These are phyloP conservation scores for Aschersonia sp. DNA, from an alignment of 2,329 filamentous ascomycete species.

Conservation along the genomic window DNA sequence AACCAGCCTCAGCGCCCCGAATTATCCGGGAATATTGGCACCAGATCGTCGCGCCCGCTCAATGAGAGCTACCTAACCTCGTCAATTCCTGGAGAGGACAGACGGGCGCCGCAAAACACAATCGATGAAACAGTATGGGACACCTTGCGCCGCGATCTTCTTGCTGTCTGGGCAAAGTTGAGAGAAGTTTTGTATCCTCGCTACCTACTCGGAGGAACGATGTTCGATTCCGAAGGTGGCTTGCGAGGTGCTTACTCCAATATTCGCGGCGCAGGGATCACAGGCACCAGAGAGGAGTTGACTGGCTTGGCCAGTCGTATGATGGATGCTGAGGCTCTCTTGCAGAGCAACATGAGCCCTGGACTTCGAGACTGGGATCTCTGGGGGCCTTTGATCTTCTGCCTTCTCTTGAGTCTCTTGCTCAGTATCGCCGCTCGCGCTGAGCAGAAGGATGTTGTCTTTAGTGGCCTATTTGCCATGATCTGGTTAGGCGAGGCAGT, in stretches of 20 bases:
- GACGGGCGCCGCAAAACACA: conserved; percentile 76
- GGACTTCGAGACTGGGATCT: conserved; percentile 94
- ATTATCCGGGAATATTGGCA: conserved; percentile 71
- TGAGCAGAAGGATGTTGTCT: conserved; percentile 77
- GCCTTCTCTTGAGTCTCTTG: conserved; percentile 73
- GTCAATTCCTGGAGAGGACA: conserved; percentile 83
- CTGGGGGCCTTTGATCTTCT: conserved; percentile 94
- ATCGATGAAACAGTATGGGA: conserved; percentile 98
- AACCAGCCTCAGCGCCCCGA: conserved; percentile 59
- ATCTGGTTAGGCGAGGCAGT: conserved; percentile 95
- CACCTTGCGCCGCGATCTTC: conserved; percentile 80
- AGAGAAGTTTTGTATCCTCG: conserved; percentile 92
- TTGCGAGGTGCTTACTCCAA: conserved; percentile 48
- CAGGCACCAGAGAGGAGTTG: conserved; percentile 47
- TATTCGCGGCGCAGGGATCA: conserved; percentile 41
- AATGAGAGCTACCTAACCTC: conserved; percentile 78
- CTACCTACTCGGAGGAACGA: conserved; percentile 66
- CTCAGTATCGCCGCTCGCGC: conserved; percentile 68
- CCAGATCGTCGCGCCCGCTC: conserved; percentile 39
- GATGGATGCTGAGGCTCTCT: conserved; percentile 47
- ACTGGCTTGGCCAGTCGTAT: conserved; percentile 46
- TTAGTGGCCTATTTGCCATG: conserved; percentile 91
- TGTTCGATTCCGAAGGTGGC: conserved; percentile 40
- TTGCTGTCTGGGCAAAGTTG: conserved; percentile 97
- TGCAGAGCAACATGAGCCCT: conserved; percentile 67